Base-by-base conservation (phyloP, 805 yeast genomes). In the Candida vartiovaarae region DNA sequence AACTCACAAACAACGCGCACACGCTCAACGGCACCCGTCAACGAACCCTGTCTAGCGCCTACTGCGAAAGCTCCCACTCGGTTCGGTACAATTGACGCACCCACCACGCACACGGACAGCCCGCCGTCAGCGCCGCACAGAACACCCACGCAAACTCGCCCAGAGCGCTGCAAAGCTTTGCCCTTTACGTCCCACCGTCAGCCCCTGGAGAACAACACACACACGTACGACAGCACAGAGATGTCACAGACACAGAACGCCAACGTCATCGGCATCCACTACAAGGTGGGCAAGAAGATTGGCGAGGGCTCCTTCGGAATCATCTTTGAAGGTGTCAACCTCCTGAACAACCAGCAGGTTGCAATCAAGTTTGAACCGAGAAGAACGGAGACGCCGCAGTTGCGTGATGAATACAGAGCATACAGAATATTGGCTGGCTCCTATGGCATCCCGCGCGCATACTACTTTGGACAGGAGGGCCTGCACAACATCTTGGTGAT, bases 251-350 rank as follows among this genome's bases (percentile, higher is more conserved):
- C 47, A 6, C 47, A 49, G 37, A 48, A 47, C 27, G 49, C 62
- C 34, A 57, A 54, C 39, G 68, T 71, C 38, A 96, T 93, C 38
- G 99, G 99, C 25, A 80, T 91, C 48, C 99, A 93, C 70, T 93
- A 90, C 68, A 84, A 89, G 55, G 93, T 93, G 45, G 99, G 98
- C 46, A 91, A 90, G 65, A 93, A 93, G 68, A 90, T 93, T 49
- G 99, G 99, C 45, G 98, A 93, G 67, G 99, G 99, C 36, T 91
- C 98, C 4, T 93, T 93, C 64, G 99, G 99, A 44, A 95, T 93
- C 42, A 84, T 93, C 47, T 93, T 93, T 62, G 98, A 93, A 68
- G 99, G 99, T 50, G 78, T 87, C 36, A 91, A 93, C 63, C 74
- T 93, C 60, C 79, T 93, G 55, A 91, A 89, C 68, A 90, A 90